Conservation (phyloP, 345 rosid genomes). For the Boechera retrofracta region DNA sequence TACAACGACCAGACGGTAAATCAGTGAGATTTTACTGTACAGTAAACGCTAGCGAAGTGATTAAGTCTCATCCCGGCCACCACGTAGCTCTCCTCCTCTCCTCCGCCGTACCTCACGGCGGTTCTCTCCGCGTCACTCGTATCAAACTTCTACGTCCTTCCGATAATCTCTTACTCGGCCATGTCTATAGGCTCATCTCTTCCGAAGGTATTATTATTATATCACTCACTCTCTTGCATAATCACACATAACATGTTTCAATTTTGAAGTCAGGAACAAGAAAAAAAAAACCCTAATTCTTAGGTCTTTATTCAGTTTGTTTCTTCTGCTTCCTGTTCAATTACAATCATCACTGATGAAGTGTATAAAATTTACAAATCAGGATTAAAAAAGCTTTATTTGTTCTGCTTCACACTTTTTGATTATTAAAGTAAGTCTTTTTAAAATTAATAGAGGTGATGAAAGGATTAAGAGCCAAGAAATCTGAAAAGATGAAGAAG, state of each 20-base stretch:
- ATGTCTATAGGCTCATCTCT: conserved; percentile 45
- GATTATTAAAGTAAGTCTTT: neutral
- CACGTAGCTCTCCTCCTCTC: conserved; percentile 47
- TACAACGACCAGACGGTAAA: conserved; percentile 45
- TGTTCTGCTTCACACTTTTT: conserved; percentile 2
- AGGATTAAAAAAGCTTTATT: neutral
- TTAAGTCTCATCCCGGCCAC: conserved; percentile 42
- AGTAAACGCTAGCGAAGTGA: conserved; percentile 40
- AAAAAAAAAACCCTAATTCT: neutral
- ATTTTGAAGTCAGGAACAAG: neutral
- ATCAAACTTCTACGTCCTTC: conserved; percentile 48
- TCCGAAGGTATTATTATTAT: conserved; percentile 31
- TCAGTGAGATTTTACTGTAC: conserved; percentile 34
- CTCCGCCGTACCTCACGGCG: conserved; percentile 46
- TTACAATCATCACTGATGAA: conserved; percentile 9
- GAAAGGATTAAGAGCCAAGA: conserved; percentile 47
- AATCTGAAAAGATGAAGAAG: conserved; percentile 43
- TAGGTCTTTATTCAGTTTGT: neutral
- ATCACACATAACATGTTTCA: neutral
- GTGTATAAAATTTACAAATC: neutral
- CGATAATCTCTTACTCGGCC: conserved; percentile 44
- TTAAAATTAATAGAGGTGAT: conserved; percentile 37
- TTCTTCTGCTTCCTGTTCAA: conserved; percentile 13
- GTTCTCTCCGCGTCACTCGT: conserved; percentile 49
- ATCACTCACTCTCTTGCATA: neutral